Evolutionary conservation across 1,284 basidiomycete genomes (phyloP).

Genomic region (Fomitopsis schrenkii): DNA sequence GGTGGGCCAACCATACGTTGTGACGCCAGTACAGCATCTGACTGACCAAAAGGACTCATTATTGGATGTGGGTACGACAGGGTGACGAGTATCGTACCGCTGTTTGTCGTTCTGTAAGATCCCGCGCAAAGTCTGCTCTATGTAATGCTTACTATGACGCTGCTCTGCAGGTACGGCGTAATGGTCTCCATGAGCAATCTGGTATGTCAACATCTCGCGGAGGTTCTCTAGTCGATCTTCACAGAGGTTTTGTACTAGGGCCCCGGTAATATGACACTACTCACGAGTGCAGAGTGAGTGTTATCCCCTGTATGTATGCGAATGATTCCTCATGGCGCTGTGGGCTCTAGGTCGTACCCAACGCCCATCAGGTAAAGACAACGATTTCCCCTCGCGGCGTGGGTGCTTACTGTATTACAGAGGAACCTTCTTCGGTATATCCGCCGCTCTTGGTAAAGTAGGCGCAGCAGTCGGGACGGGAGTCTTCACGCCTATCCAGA

Average conservation of each 20-base stretch:
- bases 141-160: conserved; percentile 26
- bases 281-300: conserved; percentile 60
- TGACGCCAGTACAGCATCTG: not conserved
- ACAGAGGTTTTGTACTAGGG: conserved; percentile 35
- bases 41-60: conserved; percentile 39
- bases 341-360: conserved; percentile 48
- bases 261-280: conserved; percentile 75
- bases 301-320: conserved; percentile 12
- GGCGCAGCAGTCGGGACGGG: conserved; percentile 67
- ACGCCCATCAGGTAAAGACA: conserved; percentile 53
- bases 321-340: conserved; percentile 6
- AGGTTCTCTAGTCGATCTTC: too few species aligned
- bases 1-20: not conserved
- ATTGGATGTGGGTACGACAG: conserved; percentile 68
- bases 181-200: conserved; percentile 69
- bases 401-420: conserved; percentile 22
- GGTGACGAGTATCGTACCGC: conserved; percentile 60
- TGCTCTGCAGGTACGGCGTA: conserved; percentile 50
- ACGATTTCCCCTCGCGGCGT: too few species aligned
- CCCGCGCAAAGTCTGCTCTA: conserved; percentile 28
- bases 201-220: conserved; percentile 24
- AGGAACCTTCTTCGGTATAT: conserved; percentile 69
- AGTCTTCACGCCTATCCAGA: conserved; percentile 73
- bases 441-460: conserved; percentile 70
- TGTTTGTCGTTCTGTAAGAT: conserved; percentile 63